These are phyloP conservation scores for Nigrospora oryzae DNA, from an alignment of 2,329 filamentous ascomycete genomes.

Conservation along the genomic window DNA sequence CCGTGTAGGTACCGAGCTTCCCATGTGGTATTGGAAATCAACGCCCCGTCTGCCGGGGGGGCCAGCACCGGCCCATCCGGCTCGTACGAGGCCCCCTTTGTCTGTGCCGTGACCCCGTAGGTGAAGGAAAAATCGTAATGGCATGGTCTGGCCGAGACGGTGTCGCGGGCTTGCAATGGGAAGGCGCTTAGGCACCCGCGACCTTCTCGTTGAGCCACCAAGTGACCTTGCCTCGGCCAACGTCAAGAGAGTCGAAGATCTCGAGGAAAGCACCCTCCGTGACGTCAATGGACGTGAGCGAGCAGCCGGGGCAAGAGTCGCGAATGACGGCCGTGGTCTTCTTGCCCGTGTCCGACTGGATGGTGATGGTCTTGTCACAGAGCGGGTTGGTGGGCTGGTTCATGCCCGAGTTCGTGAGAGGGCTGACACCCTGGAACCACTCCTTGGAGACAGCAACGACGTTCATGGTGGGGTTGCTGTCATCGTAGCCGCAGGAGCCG, in stretches of 20 bases:
- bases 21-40: too few relatives aligned
- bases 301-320: slow-evolving; percentile 72
- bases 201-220: slow-evolving; percentile 19
- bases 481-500: slow-evolving; percentile 59
- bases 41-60: too few relatives aligned
- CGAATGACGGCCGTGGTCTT: slow-evolving; percentile 49
- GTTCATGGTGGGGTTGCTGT: slow-evolving; percentile 43
- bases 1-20: too few relatives aligned
- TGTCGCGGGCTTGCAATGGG: too few relatives aligned
- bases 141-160: too few relatives aligned
- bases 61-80: too few relatives aligned
- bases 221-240: slow-evolving; percentile 21
- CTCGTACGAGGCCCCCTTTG: too few relatives aligned
- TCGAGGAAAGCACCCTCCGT: slow-evolving; percentile 46
- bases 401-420: slow-evolving; percentile 43
- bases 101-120: too few relatives aligned
- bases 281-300: slow-evolving; percentile 47
- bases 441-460: slow-evolving; percentile 61
- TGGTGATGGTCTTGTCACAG: slow-evolving; percentile 61
- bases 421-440: slow-evolving; percentile 48
- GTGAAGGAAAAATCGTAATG: too few relatives aligned
- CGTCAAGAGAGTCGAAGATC: slow-evolving; percentile 36
- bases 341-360: slow-evolving; percentile 48
- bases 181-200: too few relatives aligned
- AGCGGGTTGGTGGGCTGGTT: slow-evolving; percentile 44